These are phyloP conservation scores for Plasmodium vinckei DNA, from an alignment of 169 alveolate species.

Conservation along the genomic window DNA sequence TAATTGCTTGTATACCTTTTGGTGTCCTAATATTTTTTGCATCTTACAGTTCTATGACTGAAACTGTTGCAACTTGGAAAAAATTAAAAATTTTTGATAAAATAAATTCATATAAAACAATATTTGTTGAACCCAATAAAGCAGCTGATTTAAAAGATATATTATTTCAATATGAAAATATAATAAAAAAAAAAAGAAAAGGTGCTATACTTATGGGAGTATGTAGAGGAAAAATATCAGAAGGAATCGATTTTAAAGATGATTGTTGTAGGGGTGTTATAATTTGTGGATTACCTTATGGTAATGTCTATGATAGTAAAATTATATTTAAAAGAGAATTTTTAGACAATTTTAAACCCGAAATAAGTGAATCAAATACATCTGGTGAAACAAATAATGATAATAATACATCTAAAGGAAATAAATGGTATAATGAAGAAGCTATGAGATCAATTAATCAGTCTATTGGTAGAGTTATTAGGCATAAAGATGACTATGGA, in stretches of 20 bases:
- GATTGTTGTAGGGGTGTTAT: constrained; percentile 93
- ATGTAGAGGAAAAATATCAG: constrained; percentile 95
- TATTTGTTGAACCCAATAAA: constrained; percentile 82
- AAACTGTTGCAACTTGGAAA: constrained; percentile 88
- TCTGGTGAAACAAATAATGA: not conserved
- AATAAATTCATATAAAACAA: constrained; percentile 79
- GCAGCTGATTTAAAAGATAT: constrained; percentile 77
- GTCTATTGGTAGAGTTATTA: constrained; percentile 96
- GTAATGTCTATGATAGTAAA: constrained; percentile 90
- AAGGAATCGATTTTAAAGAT: constrained; percentile 96
- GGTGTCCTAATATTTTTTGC: constrained; percentile 92
- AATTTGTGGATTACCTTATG: constrained; percentile 94
- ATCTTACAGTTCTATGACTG: constrained; percentile 91
- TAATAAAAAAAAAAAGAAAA: constrained; percentile 81
- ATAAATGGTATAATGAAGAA: constrained; percentile 93
- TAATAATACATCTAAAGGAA: constrained; percentile 76
- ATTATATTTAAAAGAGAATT: constrained; percentile 92
- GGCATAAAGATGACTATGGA: constrained; percentile 96
- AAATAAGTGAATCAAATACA: constrained; percentile 5
- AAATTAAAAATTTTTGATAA: constrained; percentile 83
- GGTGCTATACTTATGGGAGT: constrained; percentile 95
- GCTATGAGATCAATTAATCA: constrained; percentile 97
- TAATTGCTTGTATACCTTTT: constrained; percentile 86
- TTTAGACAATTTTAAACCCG: constrained; percentile 78
- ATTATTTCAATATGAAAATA: constrained; percentile 81